phyloP scores from a whole-genome alignment of 345 rosid species.

The Angophora floribunda region DNA sequence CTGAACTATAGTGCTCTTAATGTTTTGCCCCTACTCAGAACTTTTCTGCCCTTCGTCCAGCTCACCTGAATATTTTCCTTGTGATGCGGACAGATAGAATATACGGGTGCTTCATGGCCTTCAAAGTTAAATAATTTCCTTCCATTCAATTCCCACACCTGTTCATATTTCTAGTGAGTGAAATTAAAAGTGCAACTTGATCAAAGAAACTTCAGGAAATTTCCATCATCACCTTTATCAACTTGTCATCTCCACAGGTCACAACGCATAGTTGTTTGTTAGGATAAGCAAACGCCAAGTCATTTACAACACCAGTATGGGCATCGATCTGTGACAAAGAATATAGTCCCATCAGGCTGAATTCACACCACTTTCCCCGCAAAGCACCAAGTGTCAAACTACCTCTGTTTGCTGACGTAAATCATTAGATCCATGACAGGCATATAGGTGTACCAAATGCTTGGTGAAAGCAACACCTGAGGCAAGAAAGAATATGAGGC shows the following conservation, averaged over 20 bases:
- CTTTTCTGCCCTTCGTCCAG: not conserved
- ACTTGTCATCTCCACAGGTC: constrained; percentile 66
- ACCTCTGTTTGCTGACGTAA: constrained; percentile 17
- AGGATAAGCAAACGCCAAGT: constrained; percentile 51
- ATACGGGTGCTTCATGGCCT: constrained; percentile 33
- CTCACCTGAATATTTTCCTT: constrained; percentile 30
- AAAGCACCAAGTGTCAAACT: not conserved
- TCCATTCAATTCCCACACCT: constrained; percentile 31
- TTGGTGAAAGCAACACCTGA: constrained; percentile 23
- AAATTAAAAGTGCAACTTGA: not conserved
- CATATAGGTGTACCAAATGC: constrained; percentile 17
- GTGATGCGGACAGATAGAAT: constrained; percentile 25
- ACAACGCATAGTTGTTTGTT: constrained; percentile 39
- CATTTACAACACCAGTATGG: constrained; percentile 54
- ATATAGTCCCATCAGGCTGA: not conserved
- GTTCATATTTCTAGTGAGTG: not conserved
- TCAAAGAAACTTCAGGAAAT: not conserved
- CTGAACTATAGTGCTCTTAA: not conserved
- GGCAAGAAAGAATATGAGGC: not conserved
- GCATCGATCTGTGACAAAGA: constrained; percentile 47
- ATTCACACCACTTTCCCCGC: not conserved
- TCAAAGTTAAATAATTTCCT: constrained; percentile 20
- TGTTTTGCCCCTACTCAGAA: not conserved
- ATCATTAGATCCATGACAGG: constrained; percentile 11
- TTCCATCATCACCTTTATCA: constrained; percentile 29